Conservation (phyloP, 73 alveolate species). For the Halteria grandinella region DNA sequence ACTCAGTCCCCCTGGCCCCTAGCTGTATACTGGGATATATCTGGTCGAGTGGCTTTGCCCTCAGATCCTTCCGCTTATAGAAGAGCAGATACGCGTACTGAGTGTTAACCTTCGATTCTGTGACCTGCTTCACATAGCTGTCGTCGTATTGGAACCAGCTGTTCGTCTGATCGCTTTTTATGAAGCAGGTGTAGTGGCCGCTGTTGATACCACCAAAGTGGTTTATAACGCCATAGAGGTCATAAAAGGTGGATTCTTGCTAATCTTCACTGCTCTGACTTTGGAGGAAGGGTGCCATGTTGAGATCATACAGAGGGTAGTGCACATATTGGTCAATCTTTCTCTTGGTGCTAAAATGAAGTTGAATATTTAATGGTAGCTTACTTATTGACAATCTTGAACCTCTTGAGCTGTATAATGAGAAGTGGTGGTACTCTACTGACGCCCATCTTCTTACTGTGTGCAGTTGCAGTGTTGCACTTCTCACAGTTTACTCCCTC, state of each 20-base stretch:
- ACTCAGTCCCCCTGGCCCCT: too few species aligned
- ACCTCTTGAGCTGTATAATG: constrained; percentile 82
- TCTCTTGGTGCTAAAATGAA: neutral
- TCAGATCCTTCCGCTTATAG: constrained; percentile 61
- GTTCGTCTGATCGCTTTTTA: constrained; percentile 58
- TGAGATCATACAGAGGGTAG: constrained; percentile 66
- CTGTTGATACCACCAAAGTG: constrained; percentile 82
- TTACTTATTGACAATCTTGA: constrained; percentile 46
- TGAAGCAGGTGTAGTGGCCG: constrained; percentile 84
- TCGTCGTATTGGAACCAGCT: constrained; percentile 89
- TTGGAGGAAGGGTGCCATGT: constrained; percentile 3
- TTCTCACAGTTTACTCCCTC: constrained; percentile 34
- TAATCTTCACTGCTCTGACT: neutral
- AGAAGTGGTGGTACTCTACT: constrained; percentile 75
- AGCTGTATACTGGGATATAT: constrained; percentile 5
- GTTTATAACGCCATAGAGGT: constrained; percentile 85
- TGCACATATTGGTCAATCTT: constrained; percentile 14
- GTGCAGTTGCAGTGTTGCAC: constrained; percentile 73
- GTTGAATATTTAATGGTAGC: neutral
- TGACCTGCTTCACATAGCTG: constrained; percentile 45
- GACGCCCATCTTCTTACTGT: constrained; percentile 63
- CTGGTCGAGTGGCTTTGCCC: neutral
- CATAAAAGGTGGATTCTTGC: constrained; percentile 52
- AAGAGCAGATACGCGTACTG: constrained; percentile 78
- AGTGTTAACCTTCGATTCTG: constrained; percentile 67